Conservation (phyloP, 495 filamentous ascomycete genomes). For the Pseudevernia furfuracea region DNA sequence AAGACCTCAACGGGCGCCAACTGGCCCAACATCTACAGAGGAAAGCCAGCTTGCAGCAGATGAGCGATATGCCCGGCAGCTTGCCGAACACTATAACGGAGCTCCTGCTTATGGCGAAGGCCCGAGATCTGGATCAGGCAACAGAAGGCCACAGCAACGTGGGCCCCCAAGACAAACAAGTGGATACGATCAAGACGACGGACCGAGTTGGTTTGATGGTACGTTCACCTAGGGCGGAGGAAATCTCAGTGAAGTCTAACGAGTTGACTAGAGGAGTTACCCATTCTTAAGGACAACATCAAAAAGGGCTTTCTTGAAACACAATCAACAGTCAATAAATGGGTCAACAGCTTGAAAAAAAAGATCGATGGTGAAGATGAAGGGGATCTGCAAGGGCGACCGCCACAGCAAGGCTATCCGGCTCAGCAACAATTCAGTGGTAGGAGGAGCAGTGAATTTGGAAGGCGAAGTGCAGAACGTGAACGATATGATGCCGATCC, state of each 20-base stretch:
- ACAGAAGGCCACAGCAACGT: conserved; percentile 22
- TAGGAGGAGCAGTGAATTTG: conserved; percentile 50
- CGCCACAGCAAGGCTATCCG: conserved; percentile 36
- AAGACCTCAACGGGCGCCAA: conserved; percentile 44
- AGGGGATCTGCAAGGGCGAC: conserved; percentile 36
- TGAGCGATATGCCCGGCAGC: conserved; percentile 86
- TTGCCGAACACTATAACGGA: conserved; percentile 81
- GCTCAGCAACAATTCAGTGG: conserved; percentile 40
- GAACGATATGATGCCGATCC: conserved; percentile 95
- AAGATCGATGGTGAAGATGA: conserved; percentile 78
- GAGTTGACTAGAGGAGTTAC: conserved; percentile 66
- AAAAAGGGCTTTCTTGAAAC: conserved; percentile 93
- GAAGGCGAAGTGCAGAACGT: conserved; percentile 69
- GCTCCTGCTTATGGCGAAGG: conserved; percentile 45
- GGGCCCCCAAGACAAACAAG: conserved; percentile 23
- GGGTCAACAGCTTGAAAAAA: conserved; percentile 87
- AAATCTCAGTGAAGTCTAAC: not conserved
- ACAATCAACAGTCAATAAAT: conserved; percentile 83
- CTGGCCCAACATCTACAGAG: conserved; percentile 47
- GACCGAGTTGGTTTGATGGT: conserved; percentile 88
- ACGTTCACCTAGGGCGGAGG: conserved; percentile 11
- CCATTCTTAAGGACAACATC: conserved; percentile 86
- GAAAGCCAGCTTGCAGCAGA: conserved; percentile 81
- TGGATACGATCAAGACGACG: conserved; percentile 50
- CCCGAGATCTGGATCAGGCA: conserved; percentile 37